Evolutionary conservation across 2,329 filamentous ascomycete species (phyloP).

Genomic region (Penicillium sp.): DNA sequence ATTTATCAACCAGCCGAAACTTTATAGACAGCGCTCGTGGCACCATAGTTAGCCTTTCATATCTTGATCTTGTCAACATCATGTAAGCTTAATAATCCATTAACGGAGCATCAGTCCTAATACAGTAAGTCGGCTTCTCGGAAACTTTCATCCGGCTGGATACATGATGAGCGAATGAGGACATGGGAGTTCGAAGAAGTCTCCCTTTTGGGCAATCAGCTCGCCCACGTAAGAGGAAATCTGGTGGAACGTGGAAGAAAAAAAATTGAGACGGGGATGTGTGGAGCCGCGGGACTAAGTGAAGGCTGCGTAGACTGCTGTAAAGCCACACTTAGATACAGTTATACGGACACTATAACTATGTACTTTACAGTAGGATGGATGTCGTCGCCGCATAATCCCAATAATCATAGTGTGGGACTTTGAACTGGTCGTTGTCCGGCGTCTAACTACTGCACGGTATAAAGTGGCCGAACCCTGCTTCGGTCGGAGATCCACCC

Average conservation of each 20-base stretch:
- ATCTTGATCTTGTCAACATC: background rate
- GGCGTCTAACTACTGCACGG: background rate
- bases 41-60: background rate
- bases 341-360: too few species aligned
- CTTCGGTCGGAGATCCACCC: slow-evolving; percentile 1
- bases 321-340: background rate
- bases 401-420: background rate
- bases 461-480: background rate
- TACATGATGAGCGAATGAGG: background rate
- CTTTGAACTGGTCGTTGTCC: background rate
- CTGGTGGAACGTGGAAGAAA: background rate
- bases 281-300: background rate
- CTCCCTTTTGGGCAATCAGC: background rate
- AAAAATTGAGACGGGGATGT: background rate
- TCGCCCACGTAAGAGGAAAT: slow-evolving; percentile 5
- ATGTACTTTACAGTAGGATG: too few species aligned
- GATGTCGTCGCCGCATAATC: background rate
- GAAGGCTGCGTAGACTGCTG: background rate
- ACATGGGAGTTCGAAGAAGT: background rate
- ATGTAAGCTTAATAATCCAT: too few species aligned
- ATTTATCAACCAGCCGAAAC: background rate
- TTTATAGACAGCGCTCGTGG: background rate
- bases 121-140: slow-evolving; percentile 30
- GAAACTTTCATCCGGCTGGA: slow-evolving; percentile 10
- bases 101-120: slow-evolving; percentile 13